phyloP scores from a whole-genome alignment of 2,329 filamentous ascomycete genomes.

The Claviceps sp. region DNA sequence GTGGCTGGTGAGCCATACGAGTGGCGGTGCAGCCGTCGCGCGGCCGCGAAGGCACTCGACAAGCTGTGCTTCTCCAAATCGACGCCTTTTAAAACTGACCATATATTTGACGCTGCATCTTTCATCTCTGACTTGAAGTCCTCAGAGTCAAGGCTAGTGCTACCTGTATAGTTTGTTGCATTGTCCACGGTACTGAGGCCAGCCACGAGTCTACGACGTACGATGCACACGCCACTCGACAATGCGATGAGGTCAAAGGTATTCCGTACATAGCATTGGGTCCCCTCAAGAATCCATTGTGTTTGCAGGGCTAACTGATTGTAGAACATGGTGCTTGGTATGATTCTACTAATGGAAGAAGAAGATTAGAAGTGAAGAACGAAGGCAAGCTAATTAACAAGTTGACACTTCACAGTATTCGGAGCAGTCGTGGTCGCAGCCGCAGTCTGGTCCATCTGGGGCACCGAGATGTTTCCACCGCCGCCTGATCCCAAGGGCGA shows the following conservation, averaged over 20 bases:
- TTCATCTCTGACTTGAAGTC: too few species aligned
- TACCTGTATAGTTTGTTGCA: not conserved
- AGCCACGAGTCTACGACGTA: slow-evolving; percentile 9
- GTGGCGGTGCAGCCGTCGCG: not conserved
- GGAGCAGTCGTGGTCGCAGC: slow-evolving; percentile 70
- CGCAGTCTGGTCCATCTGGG: slow-evolving; percentile 75
- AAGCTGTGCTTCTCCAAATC: too few species aligned
- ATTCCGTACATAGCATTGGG: slow-evolving; percentile 5
- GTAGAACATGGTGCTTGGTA: slow-evolving; percentile 60
- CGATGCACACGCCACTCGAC: slow-evolving; percentile 58
- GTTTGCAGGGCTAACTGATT: not conserved
- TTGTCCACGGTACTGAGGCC: not conserved
- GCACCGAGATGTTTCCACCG: slow-evolving; percentile 68
- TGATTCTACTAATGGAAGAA: slow-evolving; percentile 4
- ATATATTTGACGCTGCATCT: too few species aligned
- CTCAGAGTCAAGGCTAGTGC: not conserved
- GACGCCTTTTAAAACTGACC: too few species aligned
- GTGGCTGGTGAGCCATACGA: not conserved
- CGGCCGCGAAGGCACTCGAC: too few species aligned
- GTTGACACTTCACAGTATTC: slow-evolving; percentile 43
- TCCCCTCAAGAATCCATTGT: not conserved
- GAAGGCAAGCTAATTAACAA: not conserved
- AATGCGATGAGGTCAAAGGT: slow-evolving; percentile 58
- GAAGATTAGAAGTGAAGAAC: not conserved
- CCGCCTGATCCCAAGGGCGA: slow-evolving; percentile 66